These are phyloP conservation scores for Beauveria medogensis DNA, from an alignment of 2,329 filamentous ascomycete genomes.

Conservation along the genomic window DNA sequence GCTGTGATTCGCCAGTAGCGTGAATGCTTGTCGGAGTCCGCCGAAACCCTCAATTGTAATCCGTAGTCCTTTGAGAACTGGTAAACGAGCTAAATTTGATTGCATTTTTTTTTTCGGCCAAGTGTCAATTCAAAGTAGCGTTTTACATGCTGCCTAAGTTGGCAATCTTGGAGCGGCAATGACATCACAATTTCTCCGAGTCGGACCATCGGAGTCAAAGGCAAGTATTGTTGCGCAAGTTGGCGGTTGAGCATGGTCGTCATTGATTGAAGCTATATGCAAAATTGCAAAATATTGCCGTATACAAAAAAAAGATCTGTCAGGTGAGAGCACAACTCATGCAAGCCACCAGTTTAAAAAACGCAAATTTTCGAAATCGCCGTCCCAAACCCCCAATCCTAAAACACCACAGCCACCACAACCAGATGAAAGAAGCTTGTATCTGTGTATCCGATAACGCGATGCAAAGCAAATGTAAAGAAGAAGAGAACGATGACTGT, in stretches of 20 bases:
- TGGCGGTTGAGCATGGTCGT: background rate
- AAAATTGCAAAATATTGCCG: background rate
- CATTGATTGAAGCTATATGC: background rate
- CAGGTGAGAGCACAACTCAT: background rate
- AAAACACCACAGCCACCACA: too few species aligned
- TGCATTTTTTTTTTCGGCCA: too few species aligned
- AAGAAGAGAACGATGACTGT: background rate
- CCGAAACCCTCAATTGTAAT: background rate
- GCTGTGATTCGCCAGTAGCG: background rate
- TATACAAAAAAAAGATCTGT: background rate
- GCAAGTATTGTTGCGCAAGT: background rate
- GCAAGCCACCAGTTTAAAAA: background rate
- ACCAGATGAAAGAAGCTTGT: background rate
- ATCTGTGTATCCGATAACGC: slow-evolving; percentile 1
- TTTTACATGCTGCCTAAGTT: too few species aligned
- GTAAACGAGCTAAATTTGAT: too few species aligned
- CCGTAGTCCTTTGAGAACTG: background rate
- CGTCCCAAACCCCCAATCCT: background rate
- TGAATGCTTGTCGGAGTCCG: slow-evolving; percentile 1
- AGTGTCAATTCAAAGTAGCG: too few species aligned
- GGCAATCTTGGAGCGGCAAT: too few species aligned
- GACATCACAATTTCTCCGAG: too few species aligned
- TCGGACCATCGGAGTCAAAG: too few species aligned
- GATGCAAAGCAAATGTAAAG: background rate
- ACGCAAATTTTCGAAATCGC: background rate